Evolutionary conservation across 805 yeast genomes (phyloP), one percentile per base, ranked within the genome.

Genomic region (Saccharomycopsis fibuligera): DNA sequence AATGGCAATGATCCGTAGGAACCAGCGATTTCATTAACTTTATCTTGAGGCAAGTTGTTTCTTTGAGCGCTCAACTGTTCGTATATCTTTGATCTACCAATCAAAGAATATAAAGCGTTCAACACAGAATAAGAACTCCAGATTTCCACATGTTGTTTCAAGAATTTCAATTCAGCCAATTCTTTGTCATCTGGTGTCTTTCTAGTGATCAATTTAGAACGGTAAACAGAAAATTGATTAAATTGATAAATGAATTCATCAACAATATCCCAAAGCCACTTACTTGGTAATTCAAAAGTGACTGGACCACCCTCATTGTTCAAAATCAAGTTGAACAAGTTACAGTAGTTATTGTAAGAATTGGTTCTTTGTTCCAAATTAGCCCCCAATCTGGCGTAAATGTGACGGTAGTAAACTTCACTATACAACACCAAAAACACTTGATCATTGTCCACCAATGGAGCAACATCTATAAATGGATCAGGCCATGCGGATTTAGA

Each of bases 161-260:
- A 62, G 44, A 64, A 64, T 24, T 57, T 62, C 41, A 69, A 53
- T 57, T 73, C 76, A 21, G 54, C 60, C 12, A 51, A 41, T 23
- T 57, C 57, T 10, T 52, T 51, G 35, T 60, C 64, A 30, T 54
- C 56, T 17, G 55, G 49, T 39, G 60, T 62, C 33, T 58, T 57
- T 51, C 62, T 63, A 49, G 61, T 53, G 36, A 68, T 57, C 40
- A 65, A 58, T 48, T 70, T 65, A 27, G 68, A 60, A 51, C 72
- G 65, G 62, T 66, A 72, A 43, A 66, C 58, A 43, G 73, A 64
- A 50, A 70, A 73, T 55, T 67, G 65, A 57, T 72, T 72, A 63
- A 68, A 73, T 60, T 73, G 78, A 56, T 74, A 73, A 58, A 73
- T 72, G 59, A 73, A 74, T 60, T 73, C 78, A 54, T 73, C 78